phyloP scores from a whole-genome alignment of 257 asterid genomes.

The Salvia hispanica region DNA sequence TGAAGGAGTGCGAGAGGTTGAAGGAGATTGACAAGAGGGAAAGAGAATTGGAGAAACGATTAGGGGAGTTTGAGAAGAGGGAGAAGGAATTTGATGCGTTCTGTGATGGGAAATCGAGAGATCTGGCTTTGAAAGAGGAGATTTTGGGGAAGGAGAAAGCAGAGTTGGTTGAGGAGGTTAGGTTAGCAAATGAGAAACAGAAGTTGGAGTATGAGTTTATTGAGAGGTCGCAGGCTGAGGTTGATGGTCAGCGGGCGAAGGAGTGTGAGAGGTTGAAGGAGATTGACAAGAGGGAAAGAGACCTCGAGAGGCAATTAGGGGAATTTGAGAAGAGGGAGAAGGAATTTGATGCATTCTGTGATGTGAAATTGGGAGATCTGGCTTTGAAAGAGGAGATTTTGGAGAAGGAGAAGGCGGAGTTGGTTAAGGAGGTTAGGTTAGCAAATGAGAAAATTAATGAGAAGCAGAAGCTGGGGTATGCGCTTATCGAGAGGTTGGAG shows the following conservation, averaged over 20 bases:
- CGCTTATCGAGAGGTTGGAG: conserved; percentile 29
- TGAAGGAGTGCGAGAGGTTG: conserved; percentile 30
- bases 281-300: conserved; percentile 30
- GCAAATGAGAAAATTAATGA: conserved; percentile 23
- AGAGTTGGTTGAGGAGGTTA: conserved; percentile 36
- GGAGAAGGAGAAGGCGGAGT: conserved; percentile 22
- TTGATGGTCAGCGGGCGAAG: conserved; percentile 20
- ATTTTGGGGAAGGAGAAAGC: conserved; percentile 30
- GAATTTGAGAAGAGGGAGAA: conserved; percentile 35
- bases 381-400: conserved; percentile 34
- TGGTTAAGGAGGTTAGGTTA: conserved; percentile 27
- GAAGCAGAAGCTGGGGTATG: conserved; percentile 27
- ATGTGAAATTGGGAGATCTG: conserved; percentile 28
- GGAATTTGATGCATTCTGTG: conserved; percentile 6
- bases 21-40: conserved; percentile 38
- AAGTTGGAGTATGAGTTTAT: conserved; percentile 3
- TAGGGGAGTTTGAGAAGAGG: conserved; percentile 33
- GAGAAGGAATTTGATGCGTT: conserved; percentile 19
- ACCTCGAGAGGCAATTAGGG: conserved; percentile 23
- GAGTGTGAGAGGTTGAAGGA: conserved; percentile 32
- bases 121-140: too few species aligned
- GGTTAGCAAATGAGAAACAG: conserved; percentile 13
- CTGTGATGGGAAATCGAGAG: too few species aligned
- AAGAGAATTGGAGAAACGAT: conserved; percentile 28
- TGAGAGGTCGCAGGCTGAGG: conserved; percentile 22